Conservation (phyloP, 192 early-diverging fungal species). For the Coemansia sp. region DNA sequence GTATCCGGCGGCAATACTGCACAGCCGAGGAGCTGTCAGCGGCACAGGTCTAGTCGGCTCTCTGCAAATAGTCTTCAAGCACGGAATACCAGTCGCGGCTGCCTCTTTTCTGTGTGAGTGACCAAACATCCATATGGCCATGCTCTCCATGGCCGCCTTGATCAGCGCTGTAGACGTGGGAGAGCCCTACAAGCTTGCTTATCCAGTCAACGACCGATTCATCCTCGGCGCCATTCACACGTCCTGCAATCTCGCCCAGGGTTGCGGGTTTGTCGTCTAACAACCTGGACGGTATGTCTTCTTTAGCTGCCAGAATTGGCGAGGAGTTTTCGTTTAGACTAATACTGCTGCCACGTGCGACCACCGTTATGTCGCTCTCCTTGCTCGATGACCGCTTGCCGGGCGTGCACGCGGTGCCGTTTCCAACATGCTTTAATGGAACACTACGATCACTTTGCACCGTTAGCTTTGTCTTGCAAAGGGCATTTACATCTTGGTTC, state of each 20-base stretch:
- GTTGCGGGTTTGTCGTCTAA: not conserved
- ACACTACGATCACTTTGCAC: not conserved
- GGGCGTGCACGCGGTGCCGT: constrained; percentile 12
- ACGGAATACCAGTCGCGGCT: constrained; percentile 5
- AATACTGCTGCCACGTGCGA: constrained; percentile 1
- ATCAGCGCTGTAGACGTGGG: constrained; percentile 9
- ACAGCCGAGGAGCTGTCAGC: not conserved
- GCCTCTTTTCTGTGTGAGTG: constrained; percentile 1
- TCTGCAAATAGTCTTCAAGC: constrained; percentile 1
- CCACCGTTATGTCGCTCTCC: constrained; percentile 24
- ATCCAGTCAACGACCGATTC: constrained; percentile 22
- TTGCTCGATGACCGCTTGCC: constrained; percentile 17
- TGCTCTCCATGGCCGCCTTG: not conserved
- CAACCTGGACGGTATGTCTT: not conserved
- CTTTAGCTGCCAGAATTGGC: constrained; percentile 2
- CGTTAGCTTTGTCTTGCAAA: not conserved
- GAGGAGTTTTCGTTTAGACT: not conserved
- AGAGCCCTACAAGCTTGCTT: constrained; percentile 11
- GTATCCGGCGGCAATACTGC: too few relatives aligned
- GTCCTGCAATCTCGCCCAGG: not conserved
- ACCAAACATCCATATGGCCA: not conserved
- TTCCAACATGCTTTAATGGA: not conserved
- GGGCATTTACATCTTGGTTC: not conserved
- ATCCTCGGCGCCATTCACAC: not conserved
- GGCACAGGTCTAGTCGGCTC: not conserved